Evolutionary conservation across 2,329 filamentous ascomycete species (phyloP), one percentile per base, ranked within the genome.

Genomic region (Chrysosporium keratinophilum): DNA sequence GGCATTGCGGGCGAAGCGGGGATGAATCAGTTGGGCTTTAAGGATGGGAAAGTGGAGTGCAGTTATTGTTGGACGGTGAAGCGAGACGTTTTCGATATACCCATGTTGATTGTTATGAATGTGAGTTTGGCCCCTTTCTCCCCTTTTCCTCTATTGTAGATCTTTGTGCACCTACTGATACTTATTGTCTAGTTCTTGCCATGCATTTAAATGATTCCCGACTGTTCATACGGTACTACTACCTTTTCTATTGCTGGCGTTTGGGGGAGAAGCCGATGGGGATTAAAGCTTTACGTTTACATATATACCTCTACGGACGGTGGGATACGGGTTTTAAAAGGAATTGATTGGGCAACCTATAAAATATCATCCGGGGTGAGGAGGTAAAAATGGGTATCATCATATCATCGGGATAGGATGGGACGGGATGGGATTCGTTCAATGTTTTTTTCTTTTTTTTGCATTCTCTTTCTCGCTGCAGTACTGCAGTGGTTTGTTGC

Each of bases 51-150:
- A 71, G 86, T 97, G 54, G 87, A 95, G 67, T 96, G 90, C 74
- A 89, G 87, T 63, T 95, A 94, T 72, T 95, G 88, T 74, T 97
- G 91, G 90, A 91, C 88, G 59, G 90, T 97, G 58, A 95, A 95
- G 74, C 79, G 91, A 59, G 93, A 98, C 69, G 88, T 93, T 40
- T 97, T 97, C 73, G 91, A 97, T 73, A 95, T 97, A 70, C 93
- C 93, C 19, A 95, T 96, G 88, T 78, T 97, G 74, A 94, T 97
- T 69, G 87, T 96, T 65, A 91, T 97, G 76, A 96, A 96, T 74
- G 93, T 96, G 70, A 84, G 90, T 84, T 7, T 52, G 23, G 17
- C 23, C 34, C 51, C 42, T n/a, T 43, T 28, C 19, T 37, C 5
- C 35, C 23, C n/a, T 34, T 17, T n/a, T 17, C 39, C 12, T 17